Conservation (phyloP, 305 asterid genomes). For the Rubia tinctorum region DNA sequence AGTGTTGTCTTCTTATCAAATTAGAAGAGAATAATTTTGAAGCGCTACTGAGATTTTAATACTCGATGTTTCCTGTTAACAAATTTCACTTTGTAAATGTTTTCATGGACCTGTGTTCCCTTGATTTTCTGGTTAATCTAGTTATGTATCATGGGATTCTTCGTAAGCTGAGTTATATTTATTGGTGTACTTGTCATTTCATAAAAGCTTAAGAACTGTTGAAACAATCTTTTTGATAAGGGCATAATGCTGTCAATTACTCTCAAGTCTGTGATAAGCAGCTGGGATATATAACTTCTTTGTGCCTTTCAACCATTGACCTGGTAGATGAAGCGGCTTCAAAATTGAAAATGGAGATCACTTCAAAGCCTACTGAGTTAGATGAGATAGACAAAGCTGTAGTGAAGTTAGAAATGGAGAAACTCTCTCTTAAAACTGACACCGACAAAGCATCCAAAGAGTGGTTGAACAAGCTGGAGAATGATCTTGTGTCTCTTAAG, state of each 20-base stretch:
- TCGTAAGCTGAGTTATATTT: neutral
- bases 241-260: neutral
- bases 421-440: constrained; percentile 37
- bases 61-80: neutral
- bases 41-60: neutral
- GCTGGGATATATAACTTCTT: neutral
- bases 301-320: constrained; percentile 36
- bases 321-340: constrained; percentile 44
- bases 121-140: neutral
- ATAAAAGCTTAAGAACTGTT: neutral
- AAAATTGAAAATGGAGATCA: constrained; percentile 45
- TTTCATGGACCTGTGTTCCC: neutral
- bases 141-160: neutral
- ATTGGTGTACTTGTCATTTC: neutral
- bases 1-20: neutral
- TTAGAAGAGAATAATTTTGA: neutral
- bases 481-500: constrained; percentile 32
- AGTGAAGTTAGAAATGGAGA: constrained; percentile 41
- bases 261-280: neutral
- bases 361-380: constrained; percentile 41
- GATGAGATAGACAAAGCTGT: constrained; percentile 43
- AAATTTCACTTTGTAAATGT: neutral
- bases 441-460: constrained; percentile 41
- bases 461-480: constrained; percentile 33
- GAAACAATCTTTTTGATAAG: neutral